These are phyloP conservation scores for Ogataea ramenticola DNA, from an alignment of 805 yeast species.

Conservation along the genomic window DNA sequence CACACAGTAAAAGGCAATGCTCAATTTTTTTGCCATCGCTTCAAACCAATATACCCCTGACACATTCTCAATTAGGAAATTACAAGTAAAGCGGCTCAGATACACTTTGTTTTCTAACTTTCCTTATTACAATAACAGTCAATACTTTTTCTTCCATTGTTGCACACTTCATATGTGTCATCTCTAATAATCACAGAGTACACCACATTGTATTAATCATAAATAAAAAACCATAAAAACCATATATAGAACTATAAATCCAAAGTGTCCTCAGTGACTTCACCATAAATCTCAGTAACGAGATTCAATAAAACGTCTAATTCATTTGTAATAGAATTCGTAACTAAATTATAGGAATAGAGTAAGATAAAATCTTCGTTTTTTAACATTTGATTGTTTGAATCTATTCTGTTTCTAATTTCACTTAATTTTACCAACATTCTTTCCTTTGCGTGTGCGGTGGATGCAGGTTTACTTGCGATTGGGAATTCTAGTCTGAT, in stretches of 20 bases:
- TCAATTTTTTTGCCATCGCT: background rate
- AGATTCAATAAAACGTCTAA: conserved; percentile 48
- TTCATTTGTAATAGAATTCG: conserved; percentile 59
- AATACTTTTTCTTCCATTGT: too few relatives aligned
- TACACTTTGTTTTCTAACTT: background rate
- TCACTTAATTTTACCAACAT: conserved; percentile 59
- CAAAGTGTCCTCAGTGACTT: conserved; percentile 55
- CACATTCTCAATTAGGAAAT: background rate
- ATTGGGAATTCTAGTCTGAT: conserved; percentile 69
- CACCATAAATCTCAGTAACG: conserved; percentile 57
- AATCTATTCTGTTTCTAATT: conserved; percentile 34
- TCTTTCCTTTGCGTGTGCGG: conserved; percentile 66
- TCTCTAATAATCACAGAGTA: too few relatives aligned
- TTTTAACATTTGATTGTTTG: conserved; percentile 28
- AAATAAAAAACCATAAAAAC: background rate
- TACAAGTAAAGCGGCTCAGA: too few relatives aligned
- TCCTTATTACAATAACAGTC: too few relatives aligned
- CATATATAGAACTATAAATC: conserved; percentile 23
- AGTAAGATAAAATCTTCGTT: conserved; percentile 74
- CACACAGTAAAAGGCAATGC: background rate
- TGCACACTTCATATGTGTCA: too few relatives aligned
- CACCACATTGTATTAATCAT: background rate
- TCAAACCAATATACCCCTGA: too few relatives aligned
- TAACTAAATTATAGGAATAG: conserved; percentile 68
- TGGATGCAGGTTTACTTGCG: conserved; percentile 71